These are phyloP conservation scores for Diaporthe eres DNA, from an alignment of 2,329 filamentous ascomycete genomes.

Conservation along the genomic window DNA sequence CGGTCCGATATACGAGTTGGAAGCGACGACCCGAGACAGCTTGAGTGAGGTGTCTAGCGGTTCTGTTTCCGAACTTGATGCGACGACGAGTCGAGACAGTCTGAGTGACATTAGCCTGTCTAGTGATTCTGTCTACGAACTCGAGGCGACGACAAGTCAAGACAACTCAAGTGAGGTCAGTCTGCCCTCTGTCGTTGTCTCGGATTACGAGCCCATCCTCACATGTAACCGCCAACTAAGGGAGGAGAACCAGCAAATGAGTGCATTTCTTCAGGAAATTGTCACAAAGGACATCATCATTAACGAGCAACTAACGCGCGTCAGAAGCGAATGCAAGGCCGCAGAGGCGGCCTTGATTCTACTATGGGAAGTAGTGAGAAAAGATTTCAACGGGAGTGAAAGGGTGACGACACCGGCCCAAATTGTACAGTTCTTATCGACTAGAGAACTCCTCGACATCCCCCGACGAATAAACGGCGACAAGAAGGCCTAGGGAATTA, in stretches of 20 bases:
- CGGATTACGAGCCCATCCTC: background rate
- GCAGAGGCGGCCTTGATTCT: background rate
- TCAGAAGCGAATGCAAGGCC: background rate
- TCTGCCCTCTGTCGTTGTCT: background rate
- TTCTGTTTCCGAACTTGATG: slow-evolving; percentile 4
- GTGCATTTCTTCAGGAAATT: slow-evolving; percentile 8
- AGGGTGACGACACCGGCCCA: slow-evolving; percentile 10
- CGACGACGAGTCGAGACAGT: background rate
- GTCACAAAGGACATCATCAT: slow-evolving; percentile 10
- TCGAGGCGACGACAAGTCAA: slow-evolving; percentile 5
- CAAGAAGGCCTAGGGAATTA: background rate
- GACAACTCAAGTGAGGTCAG: slow-evolving; percentile 2
- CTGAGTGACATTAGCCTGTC: background rate
- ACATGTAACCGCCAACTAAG: background rate
- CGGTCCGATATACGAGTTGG: background rate
- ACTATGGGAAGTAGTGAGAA: slow-evolving; percentile 28
- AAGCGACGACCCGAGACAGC: background rate
- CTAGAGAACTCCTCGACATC: background rate
- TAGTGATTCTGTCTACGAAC: background rate
- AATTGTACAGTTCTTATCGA: slow-evolving; percentile 10
- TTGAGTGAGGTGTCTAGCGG: background rate
- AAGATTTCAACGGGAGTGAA: background rate
- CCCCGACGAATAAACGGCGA: background rate
- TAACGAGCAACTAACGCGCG: slow-evolving; percentile 20
- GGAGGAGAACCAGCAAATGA: slow-evolving; percentile 13